Conservation (phyloP, 768 basidiomycete species). For the Amanita exitialis region DNA sequence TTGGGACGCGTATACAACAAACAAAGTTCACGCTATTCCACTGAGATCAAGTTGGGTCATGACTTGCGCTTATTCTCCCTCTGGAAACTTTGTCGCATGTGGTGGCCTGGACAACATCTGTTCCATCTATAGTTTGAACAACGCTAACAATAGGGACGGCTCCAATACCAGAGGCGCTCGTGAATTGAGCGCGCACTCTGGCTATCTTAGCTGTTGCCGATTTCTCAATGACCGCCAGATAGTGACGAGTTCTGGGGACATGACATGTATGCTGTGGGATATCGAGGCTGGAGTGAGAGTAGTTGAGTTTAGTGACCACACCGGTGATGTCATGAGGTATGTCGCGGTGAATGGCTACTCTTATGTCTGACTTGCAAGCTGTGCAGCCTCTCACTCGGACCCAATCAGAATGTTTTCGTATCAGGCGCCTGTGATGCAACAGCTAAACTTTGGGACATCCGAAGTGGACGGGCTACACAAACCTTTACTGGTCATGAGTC, state of each 20-base stretch:
- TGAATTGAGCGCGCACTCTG: slow-evolving; percentile 94
- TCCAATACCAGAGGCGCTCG: slow-evolving; percentile 80
- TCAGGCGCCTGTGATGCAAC: slow-evolving; percentile 98
- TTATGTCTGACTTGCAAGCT: slow-evolving; percentile 8
- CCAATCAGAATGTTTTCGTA: slow-evolving; percentile 92
- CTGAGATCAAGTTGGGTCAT: slow-evolving; percentile 98
- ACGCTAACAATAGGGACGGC: slow-evolving; percentile 43
- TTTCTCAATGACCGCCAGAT: slow-evolving; percentile 99
- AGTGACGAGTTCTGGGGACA: slow-evolving; percentile 94
- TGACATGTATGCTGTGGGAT: slow-evolving; percentile 99
- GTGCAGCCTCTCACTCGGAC: slow-evolving; percentile 81
- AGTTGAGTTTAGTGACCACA: slow-evolving; percentile 99
- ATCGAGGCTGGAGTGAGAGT: slow-evolving; percentile 95
- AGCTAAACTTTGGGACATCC: slow-evolving; percentile 98
- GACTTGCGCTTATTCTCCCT: slow-evolving; percentile 98
- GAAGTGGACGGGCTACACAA: slow-evolving; percentile 94
- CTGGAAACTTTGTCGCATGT: slow-evolving; percentile 95
- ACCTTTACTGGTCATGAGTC: slow-evolving; percentile 98
- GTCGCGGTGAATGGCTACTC: slow-evolving; percentile 12
- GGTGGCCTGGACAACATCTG: slow-evolving; percentile 99
- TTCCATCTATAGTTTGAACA: slow-evolving; percentile 92
- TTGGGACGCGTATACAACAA: slow-evolving; percentile 99
- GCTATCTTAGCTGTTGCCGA: slow-evolving; percentile 95
- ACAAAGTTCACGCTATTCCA: slow-evolving; percentile 99
- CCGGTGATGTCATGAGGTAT: slow-evolving; percentile 99